Base-by-base conservation (phyloP, 768 basidiomycete species). In the Mycena vitilis region DNA sequence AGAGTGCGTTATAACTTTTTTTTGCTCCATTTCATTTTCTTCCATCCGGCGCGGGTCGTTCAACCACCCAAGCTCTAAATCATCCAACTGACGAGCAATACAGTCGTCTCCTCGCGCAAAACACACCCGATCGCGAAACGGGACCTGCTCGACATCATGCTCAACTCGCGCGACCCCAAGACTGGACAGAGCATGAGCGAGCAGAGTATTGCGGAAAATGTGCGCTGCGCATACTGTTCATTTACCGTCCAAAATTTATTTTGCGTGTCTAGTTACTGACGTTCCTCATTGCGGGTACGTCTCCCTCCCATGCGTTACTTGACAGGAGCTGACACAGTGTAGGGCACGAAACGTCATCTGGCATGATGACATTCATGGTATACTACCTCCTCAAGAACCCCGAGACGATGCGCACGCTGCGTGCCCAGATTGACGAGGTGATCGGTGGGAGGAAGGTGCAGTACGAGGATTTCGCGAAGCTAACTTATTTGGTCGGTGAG, bases 141-240 rank as follows among this genome's bases (percentile, higher is more conserved):
- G 49, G 85, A 87, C 70, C 73, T 87, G 6, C 75, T 87, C 16
- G 80, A 82, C 60, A 78, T 73, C n/a, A 86, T 87, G 85, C 65
- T 86, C 57, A 73, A 79, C 30, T 81, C 80, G 5, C 81, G 77
- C 40, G 86, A 87, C 71, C 76, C 81, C 0, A 81, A 82, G 72
- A 85, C 85, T 1, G 84, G 86, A 37, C 70, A 81, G 55, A 68
- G 71, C 8, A 73, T 87, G 54, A 75, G 80, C 0, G 81, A 83
- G 53, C 79, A 83, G 55, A 81, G 78, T 38, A 86, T 87, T 45
- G 71, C 78, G 6, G 65, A 79, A 60, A 85, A 87, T 74, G 81
- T 82, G 60, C n/a, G n/a, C n/a, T n/a, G n/a, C n/a, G n/a, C n/a
- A n/a, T n/a, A n/a, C n/a, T n/a, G n/a, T n/a, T n/a, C n/a, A n/a